Evolutionary conservation across 202 grass and related monocot genomes (phyloP).

Genomic region (Hordeum pubiflorum): DNA sequence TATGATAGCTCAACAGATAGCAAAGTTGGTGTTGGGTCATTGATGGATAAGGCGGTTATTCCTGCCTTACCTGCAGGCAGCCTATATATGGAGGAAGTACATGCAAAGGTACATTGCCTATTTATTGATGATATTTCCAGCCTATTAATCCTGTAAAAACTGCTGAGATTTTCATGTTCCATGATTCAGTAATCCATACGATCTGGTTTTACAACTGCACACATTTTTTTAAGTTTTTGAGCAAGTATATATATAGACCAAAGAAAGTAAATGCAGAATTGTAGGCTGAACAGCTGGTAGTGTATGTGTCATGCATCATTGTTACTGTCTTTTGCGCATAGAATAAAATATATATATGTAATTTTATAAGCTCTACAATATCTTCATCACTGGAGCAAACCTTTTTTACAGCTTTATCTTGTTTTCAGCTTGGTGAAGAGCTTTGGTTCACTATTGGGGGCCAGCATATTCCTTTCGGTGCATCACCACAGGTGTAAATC

Average conservation of each 20-base stretch:
- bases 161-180: background rate
- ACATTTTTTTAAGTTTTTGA: background rate
- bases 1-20: constrained; percentile 79
- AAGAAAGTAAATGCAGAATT: background rate
- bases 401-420: constrained; percentile 24
- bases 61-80: constrained; percentile 72
- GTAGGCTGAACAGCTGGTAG: background rate
- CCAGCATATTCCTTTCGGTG: constrained; percentile 85
- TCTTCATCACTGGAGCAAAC: constrained; percentile 10
- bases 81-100: constrained; percentile 98
- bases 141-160: background rate
- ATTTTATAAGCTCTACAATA: background rate
- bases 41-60: constrained; percentile 74
- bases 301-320: background rate
- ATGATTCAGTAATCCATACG: background rate
- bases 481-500: constrained; percentile 79
- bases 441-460: constrained; percentile 85
- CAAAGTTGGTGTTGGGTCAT: constrained; percentile 87
- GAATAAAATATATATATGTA: background rate
- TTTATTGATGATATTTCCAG: constrained; percentile 4
- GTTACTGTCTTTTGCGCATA: background rate
- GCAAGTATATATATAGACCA: background rate
- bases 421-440: constrained; percentile 83
- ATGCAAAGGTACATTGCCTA: constrained; percentile 57
- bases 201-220: background rate